Evolutionary conservation across 1,284 basidiomycete genomes (phyloP), one percentile per base, ranked within the genome.

Genomic region (Serendipita sp.): DNA sequence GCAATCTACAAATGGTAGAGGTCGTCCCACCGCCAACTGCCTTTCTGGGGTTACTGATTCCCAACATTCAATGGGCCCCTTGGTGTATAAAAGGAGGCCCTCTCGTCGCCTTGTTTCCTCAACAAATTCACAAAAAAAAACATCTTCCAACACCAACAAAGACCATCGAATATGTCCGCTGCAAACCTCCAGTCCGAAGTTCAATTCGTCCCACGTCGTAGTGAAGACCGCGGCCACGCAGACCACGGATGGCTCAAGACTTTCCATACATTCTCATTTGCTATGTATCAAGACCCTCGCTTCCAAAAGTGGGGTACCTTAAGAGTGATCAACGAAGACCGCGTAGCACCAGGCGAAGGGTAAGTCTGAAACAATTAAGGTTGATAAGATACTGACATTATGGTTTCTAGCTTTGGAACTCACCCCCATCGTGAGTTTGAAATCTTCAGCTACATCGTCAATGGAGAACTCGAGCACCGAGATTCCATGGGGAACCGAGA

Each of bases 171-270:
- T 17, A 62, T 62, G 61, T 34, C 61, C 32, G 10, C 49, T 29
- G 29, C 49, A 13, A 8, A 17, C 43, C 26, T 1, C 42, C n/a
- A 5, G n/a, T n/a, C 34, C n/a, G 62, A 47, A 30, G 49, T 65
- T 53, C 60, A 42, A 1, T 32, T 87, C 60, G 64, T 77, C 60
- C 76, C 78, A 17, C 82, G 88, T 65, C 79, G 71, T 63, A 89
- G 82, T 68, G 70, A 83, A 63, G 82, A 86, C 58, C 80, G 92
- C 47, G 91, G 91, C 4, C 74, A 87, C 62, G 88, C 87, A 12
- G 82, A 95, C 71, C 91, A 93, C 68, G 83, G 84, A 26, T 97
- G 93, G 93, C 77, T 97, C 60, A 93, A 92, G 78, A 87, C 87
- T 0, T 91, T 92, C 77, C 89, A 92, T 68, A 88, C 90, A 0